Base-by-base conservation (phyloP, 805 yeast species). In the Clavispora phyllophila region DNA sequence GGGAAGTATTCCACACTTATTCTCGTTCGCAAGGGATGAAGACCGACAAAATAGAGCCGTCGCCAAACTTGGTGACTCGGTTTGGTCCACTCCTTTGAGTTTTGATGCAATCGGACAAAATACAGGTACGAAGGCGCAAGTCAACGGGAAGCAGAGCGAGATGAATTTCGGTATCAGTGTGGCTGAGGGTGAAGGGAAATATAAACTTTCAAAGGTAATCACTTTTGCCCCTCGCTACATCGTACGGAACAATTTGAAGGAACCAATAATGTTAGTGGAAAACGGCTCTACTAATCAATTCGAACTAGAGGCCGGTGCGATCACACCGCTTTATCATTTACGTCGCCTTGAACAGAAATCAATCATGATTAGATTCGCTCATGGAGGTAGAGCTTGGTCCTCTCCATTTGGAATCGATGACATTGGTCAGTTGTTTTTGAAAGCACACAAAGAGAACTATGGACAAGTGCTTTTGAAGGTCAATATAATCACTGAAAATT, bases 91-190 rank as follows among this genome's bases (percentile, higher is more conserved):
- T 1, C 86, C 87, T 2, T 68, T 87, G 37, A 82, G 95, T 58
- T 81, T 93, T 54, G 96, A 90, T 57, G 95, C 96, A 3, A 75
- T 91, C 42, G 99, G 99, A 0, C 91, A 89, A 49, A 70, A 81
- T 1, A 73, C 76, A 34, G 96, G 76, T 33, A 62, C 70, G 3
- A 61, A 58, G 18, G 68, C 72, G 4, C 76, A 76, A 28, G 51
- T 79, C 1, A 65, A 71, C 31, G 76, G 75, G 10, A 75, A 60
- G 60, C 79, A 61, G 54, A 58, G 57, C 3, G 96, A 89, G 54
- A 78, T 80, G 46, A 81, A 84, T 55, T 65, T 90, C 10, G 98
- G 98, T 12, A 63, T 90, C 22, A 70, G 77, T 23, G 78, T 87
- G 10, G 62, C 75, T 0, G 97, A 89, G 51, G 99, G 98, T 15